Evolutionary conservation across 257 asterid genomes (phyloP).

Genomic region (Fraxinus anomala): DNA sequence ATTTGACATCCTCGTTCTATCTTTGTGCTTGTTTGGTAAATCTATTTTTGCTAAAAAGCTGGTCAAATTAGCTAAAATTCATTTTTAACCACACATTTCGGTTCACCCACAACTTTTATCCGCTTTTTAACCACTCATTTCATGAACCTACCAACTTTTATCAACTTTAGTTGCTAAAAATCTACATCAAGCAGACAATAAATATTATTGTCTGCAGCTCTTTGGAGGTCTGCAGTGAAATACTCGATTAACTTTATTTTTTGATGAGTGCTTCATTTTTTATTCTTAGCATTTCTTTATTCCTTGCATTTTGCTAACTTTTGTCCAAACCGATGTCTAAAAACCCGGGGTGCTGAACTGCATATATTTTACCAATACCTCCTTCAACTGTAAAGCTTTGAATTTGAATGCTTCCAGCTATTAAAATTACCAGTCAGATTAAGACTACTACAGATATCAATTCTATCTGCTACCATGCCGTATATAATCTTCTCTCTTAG

Average conservation of each 20-base stretch:
- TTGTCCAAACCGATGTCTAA: background rate
- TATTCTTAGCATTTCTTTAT: background rate
- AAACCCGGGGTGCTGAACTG: background rate
- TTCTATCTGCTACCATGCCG: conserved; percentile 11
- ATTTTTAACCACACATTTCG: too few species aligned
- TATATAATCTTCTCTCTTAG: conserved; percentile 9
- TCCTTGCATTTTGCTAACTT: background rate
- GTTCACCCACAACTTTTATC: too few species aligned
- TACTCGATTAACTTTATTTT: conserved; percentile 9
- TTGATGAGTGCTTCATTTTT: background rate
- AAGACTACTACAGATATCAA: conserved; percentile 11
- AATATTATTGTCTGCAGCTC: conserved; percentile 17
- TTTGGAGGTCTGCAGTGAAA: conserved; percentile 9
- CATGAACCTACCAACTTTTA: too few species aligned
- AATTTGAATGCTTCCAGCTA: conserved; percentile 12
- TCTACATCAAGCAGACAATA: too few species aligned
- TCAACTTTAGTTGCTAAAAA: too few species aligned
- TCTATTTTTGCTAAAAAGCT: too few species aligned
- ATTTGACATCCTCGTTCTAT: conserved; percentile 8
- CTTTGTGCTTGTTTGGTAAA: too few species aligned
- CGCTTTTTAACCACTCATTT: too few species aligned
- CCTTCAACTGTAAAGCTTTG: background rate
- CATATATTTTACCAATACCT: conserved; percentile 15
- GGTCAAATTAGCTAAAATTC: too few species aligned
- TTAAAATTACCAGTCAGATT: background rate